Conservation (phyloP, 192 early-diverging fungal genomes). For the Coemansia erecta region DNA sequence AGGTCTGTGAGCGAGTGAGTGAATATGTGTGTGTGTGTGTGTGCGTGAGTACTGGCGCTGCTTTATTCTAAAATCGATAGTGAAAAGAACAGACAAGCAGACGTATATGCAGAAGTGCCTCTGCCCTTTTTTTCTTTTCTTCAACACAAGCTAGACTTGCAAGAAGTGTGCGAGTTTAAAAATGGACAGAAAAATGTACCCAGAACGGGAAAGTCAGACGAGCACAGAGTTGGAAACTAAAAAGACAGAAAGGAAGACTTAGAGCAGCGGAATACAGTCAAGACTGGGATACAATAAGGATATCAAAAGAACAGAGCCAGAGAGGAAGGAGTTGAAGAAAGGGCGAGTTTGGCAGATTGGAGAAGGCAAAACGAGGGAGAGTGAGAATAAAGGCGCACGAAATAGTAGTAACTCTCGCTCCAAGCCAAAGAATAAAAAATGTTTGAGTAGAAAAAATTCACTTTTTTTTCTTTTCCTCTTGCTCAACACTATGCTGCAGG, state of each 20-base stretch:
- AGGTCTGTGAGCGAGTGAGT: conserved; percentile 9
- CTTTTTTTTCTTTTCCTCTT: too few relatives aligned
- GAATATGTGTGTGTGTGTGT: neutral
- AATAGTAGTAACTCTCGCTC: too few relatives aligned
- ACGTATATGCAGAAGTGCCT: neutral
- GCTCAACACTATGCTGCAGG: too few relatives aligned
- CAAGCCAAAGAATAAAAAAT: too few relatives aligned
- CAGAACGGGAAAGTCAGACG: neutral
- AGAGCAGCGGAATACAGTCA: neutral
- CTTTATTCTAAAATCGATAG: neutral
- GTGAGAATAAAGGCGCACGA: too few relatives aligned
- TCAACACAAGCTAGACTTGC: too few relatives aligned
- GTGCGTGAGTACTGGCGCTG: neutral
- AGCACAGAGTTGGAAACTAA: neutral
- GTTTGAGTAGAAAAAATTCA: too few relatives aligned
- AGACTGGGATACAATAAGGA: neutral
- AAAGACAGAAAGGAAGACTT: neutral
- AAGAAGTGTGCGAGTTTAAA: neutral
- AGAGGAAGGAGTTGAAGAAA: too few relatives aligned
- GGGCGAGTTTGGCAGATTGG: too few relatives aligned
- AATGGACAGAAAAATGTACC: neutral
- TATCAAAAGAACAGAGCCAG: neutral
- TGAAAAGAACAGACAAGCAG: neutral
- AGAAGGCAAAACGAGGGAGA: too few relatives aligned
- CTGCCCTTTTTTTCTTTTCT: too few relatives aligned